Percentiles rank a stretch among this genome's conserved stretches.
These are phyloP conservation scores for Penicillium pancosmium DNA, from an alignment of 495 filamentous ascomycete genomes.

Conservation along the genomic window DNA sequence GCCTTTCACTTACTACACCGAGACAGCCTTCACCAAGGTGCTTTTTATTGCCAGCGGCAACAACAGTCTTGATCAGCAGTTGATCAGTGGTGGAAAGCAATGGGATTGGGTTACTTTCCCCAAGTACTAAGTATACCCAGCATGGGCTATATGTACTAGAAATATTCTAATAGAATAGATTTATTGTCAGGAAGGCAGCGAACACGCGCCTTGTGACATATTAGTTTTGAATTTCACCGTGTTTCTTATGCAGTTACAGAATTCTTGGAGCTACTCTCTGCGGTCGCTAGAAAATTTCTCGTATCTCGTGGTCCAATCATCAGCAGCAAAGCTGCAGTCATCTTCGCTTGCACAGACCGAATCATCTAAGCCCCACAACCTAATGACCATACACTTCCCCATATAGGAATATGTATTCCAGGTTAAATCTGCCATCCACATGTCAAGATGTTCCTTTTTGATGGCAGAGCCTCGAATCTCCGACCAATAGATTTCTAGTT, in stretches of 20 bases:
- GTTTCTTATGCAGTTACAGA: too few relatives aligned
- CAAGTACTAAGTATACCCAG: background rate
- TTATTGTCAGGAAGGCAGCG: too few relatives aligned
- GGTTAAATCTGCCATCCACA: background rate
- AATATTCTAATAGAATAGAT: too few relatives aligned
- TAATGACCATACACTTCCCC: background rate
- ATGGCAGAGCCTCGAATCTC: background rate
- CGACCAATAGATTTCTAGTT: background rate
- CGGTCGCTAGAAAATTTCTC: background rate
- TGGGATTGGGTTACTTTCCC: conserved; percentile 34
- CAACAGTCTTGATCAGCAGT: conserved; percentile 35
- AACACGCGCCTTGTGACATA: too few relatives aligned
- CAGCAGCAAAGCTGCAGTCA: background rate
- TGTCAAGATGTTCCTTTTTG: background rate
- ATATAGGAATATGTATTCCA: conserved; percentile 3
- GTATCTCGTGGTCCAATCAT: background rate
- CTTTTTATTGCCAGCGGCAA: conserved; percentile 40
- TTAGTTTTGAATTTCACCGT: too few relatives aligned
- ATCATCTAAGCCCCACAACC: background rate
- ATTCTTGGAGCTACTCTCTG: too few relatives aligned
- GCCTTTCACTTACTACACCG: conserved; percentile 35
- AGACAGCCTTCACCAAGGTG: conserved; percentile 41
- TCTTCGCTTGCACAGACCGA: background rate
- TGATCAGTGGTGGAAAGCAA: conserved; percentile 24
- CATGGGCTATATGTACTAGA: too few relatives aligned